These are phyloP conservation scores for Raffaelea albimanens DNA, from an alignment of 2,329 filamentous ascomycete genomes.

Conservation along the genomic window DNA sequence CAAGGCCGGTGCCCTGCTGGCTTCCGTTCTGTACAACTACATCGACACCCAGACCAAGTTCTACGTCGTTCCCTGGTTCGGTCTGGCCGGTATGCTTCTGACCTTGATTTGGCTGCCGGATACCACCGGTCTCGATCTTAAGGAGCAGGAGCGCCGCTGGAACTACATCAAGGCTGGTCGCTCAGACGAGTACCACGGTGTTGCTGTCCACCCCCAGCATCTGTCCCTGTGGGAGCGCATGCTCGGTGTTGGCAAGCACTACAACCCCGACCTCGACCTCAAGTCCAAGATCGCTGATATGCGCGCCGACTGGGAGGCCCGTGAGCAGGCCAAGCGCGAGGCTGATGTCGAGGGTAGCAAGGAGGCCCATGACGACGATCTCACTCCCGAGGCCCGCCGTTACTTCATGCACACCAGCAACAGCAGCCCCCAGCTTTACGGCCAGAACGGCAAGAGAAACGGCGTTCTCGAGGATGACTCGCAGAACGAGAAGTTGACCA, in stretches of 20 bases:
- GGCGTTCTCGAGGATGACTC: conserved; percentile 6
- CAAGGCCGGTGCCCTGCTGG: conserved; percentile 79
- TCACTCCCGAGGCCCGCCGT: conserved; percentile 42
- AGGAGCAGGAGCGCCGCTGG: conserved; percentile 96
- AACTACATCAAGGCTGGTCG: conserved; percentile 70
- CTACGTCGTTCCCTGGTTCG: conserved; percentile 92
- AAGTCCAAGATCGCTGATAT: conserved; percentile 79
- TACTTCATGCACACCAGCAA: conserved; percentile 37
- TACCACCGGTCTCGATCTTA: conserved; percentile 90
- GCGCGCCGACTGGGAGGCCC: conserved; percentile 50
- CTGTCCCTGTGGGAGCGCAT: conserved; percentile 81
- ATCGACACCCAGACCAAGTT: conserved; percentile 79
- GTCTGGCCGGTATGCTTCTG: conserved; percentile 73
- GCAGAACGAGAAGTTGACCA: conserved; percentile 4
- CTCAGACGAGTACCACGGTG: conserved; percentile 78
- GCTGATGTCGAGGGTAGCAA: conserved; percentile 35
- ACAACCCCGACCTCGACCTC: conserved; percentile 76
- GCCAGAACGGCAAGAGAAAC: conserved; percentile 4
- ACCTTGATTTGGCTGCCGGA: conserved; percentile 88
- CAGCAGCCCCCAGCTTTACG: conserved; percentile 9
- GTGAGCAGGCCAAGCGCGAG: conserved; percentile 34
- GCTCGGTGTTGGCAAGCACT: conserved; percentile 68
- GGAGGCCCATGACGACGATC: conserved; percentile 35
- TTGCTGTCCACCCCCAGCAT: conserved; percentile 84
- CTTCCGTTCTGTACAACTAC: conserved; percentile 90